Percentiles rank a stretch among this genome's conserved stretches.
These are phyloP conservation scores for Tillandsia fasciculata DNA, from an alignment of 176 grass and related monocot genomes.

Conservation along the genomic window DNA sequence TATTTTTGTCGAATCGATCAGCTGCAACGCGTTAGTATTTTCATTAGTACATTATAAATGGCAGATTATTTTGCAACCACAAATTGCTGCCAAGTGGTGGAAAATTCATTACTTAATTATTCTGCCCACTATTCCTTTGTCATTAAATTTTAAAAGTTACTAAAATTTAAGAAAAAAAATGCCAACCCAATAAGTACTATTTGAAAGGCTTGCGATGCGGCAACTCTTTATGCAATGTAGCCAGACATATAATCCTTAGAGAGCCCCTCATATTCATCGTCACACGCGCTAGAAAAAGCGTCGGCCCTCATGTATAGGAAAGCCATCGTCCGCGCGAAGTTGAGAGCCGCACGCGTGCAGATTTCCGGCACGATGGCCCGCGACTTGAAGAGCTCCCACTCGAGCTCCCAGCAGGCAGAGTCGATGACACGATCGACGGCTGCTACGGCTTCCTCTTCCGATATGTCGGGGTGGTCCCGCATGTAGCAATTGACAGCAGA, in stretches of 20 bases:
- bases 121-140: too few species aligned
- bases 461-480: background rate
- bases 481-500: constrained; percentile 6
- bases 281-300: background rate
- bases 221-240: background rate
- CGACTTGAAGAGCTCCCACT: constrained; percentile 9
- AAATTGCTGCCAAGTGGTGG: too few species aligned
- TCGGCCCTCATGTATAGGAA: constrained; percentile 13
- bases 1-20: too few species aligned
- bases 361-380: constrained; percentile 1
- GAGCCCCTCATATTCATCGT: constrained; percentile 9
- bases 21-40: too few species aligned
- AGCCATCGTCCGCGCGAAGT: constrained; percentile 4
- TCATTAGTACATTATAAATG: too few species aligned
- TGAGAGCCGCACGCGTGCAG: background rate
- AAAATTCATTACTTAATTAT: too few species aligned
- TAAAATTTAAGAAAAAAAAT: too few species aligned
- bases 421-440: background rate
- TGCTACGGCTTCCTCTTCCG: background rate
- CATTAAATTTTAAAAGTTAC: too few species aligned
- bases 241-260: constrained; percentile 12
- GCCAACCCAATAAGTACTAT: too few species aligned
- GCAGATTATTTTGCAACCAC: too few species aligned
- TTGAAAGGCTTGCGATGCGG: too few species aligned
- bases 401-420: background rate